Percentiles rank a stretch among this genome's conserved stretches.
Conservation (phyloP, 169 alveolate species). For the Eimeria falciformis region DNA sequence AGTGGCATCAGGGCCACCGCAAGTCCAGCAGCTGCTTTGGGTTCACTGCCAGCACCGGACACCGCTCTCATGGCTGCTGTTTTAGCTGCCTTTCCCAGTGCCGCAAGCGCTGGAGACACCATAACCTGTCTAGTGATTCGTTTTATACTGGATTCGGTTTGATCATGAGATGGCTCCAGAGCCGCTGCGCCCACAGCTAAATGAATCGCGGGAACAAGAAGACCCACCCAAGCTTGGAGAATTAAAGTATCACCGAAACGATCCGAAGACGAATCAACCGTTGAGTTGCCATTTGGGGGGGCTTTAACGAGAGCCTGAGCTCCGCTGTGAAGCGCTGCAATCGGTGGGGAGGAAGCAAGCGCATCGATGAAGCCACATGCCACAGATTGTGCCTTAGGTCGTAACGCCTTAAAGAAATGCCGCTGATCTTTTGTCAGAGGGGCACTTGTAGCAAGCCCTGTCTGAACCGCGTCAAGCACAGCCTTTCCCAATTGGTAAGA, state of each 20-base stretch:
- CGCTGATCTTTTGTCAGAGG: slow-evolving; percentile 47
- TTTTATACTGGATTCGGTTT: background rate
- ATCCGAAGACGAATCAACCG: background rate
- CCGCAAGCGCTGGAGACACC: slow-evolving; percentile 21
- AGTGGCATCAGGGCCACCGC: slow-evolving; percentile 29
- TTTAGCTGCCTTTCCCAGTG: slow-evolving; percentile 28
- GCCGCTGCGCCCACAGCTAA: slow-evolving; percentile 43
- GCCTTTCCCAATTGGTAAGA: slow-evolving; percentile 22
- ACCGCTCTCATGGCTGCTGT: background rate
- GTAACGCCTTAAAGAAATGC: slow-evolving; percentile 44
- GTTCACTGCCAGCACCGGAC: background rate
- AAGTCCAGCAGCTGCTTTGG: background rate
- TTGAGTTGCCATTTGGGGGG: background rate
- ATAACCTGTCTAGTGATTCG: slow-evolving; percentile 13
- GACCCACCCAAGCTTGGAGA: slow-evolving; percentile 25
- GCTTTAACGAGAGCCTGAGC: slow-evolving; percentile 25
- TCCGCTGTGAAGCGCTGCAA: slow-evolving; percentile 42
- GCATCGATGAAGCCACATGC: slow-evolving; percentile 21
- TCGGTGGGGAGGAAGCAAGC: slow-evolving; percentile 40
- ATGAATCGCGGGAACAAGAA: slow-evolving; percentile 42
- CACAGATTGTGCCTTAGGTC: slow-evolving; percentile 42
- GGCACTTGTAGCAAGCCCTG: background rate
- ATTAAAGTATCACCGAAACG: background rate
- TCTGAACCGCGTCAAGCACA: background rate
- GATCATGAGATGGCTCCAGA: slow-evolving; percentile 8